Percentiles rank a stretch among this genome's conserved stretches.
Evolutionary conservation across 352 stramenopile species (phyloP).

Genomic region (Blastocystis hominis): DNA sequence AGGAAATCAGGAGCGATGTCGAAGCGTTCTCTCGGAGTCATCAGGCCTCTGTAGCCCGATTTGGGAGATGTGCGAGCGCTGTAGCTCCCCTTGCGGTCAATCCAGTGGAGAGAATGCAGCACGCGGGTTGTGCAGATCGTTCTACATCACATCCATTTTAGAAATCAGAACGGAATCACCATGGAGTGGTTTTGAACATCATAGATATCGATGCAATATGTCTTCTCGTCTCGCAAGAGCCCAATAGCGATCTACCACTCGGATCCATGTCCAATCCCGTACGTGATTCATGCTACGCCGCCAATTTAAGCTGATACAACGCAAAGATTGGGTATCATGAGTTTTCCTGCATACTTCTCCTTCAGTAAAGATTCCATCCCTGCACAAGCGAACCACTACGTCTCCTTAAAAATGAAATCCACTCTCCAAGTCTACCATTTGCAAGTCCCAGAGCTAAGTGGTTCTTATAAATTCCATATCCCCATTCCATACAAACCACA

Average conservation of each 20-base stretch:
- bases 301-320: conserved; percentile 17
- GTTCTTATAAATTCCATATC: neutral
- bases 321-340: neutral
- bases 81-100: neutral
- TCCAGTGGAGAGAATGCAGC: neutral
- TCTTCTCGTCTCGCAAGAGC: neutral
- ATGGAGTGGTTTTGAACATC: neutral
- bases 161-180: neutral
- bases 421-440: neutral
- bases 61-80: neutral
- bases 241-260: neutral
- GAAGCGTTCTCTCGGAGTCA: neutral
- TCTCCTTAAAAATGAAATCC: neutral
- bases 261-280: neutral
- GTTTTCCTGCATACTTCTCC: neutral
- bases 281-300: neutral
- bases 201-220: conserved; percentile 25
- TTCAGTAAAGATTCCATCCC: neutral
- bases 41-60: neutral
- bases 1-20: neutral
- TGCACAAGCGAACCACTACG: neutral
- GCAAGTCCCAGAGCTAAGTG: neutral
- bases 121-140: neutral
- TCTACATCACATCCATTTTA: neutral
- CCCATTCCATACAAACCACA: conserved; percentile 20